Percentiles rank a stretch among this genome's conserved stretches.
Evolutionary conservation across 257 asterid genomes (phyloP).

Genomic region (Plantago ovata): DNA sequence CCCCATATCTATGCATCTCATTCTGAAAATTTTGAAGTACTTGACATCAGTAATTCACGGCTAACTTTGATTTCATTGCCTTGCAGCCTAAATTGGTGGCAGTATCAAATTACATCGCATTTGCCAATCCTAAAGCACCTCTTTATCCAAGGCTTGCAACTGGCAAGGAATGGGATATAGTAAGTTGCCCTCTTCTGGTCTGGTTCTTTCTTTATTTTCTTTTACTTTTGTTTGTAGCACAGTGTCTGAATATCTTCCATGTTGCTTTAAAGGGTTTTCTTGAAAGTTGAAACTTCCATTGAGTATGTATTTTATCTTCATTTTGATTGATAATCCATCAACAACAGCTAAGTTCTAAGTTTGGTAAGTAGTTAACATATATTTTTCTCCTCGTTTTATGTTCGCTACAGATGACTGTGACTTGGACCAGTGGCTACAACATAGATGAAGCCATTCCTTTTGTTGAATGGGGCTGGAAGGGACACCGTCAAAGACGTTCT

Average conservation of each 20-base stretch:
- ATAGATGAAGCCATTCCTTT: constrained; percentile 56
- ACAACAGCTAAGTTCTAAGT: neutral
- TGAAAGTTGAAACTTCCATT: too few species aligned
- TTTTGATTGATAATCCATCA: too few species aligned
- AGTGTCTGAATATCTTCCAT: too few species aligned
- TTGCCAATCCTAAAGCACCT: constrained; percentile 69
- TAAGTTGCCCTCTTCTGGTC: constrained; percentile 28
- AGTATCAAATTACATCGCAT: constrained; percentile 48
- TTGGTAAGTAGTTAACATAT: neutral
- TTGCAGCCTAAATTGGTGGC: constrained; percentile 63
- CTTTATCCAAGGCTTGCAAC: constrained; percentile 59
- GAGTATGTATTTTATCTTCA: too few species aligned
- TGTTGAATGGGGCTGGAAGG: constrained; percentile 37
- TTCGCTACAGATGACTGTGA: constrained; percentile 45
- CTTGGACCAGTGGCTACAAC: constrained; percentile 67
- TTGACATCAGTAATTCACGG: too few species aligned
- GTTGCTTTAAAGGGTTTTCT: too few species aligned
- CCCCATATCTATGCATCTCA: too few species aligned
- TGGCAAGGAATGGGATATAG: constrained; percentile 63
- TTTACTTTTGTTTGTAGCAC: too few species aligned
- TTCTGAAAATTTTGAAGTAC: too few species aligned
- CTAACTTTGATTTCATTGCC: neutral
- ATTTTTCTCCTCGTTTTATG: neutral
- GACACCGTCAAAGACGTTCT: constrained; percentile 27
- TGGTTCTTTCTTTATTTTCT: too few species aligned